These are phyloP conservation scores for Penstemon davidsonii DNA, from an alignment of 257 asterid genomes.

Conservation along the genomic window DNA sequence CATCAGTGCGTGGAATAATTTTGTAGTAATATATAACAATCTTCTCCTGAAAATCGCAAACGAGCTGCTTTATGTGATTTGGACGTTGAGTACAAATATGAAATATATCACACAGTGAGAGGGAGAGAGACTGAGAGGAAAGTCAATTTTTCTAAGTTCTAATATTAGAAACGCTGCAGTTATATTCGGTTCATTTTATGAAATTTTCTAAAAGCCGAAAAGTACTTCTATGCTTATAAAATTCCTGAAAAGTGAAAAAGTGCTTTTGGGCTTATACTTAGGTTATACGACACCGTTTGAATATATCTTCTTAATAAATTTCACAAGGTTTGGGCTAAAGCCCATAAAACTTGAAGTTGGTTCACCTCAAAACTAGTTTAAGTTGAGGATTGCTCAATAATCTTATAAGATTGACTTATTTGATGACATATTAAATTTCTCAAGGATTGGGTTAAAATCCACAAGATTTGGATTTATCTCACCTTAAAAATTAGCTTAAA, in stretches of 20 bases:
- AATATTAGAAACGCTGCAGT: neutral
- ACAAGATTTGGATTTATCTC: too few relatives aligned
- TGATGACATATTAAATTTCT: too few relatives aligned
- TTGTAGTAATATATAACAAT: neutral
- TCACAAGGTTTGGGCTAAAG: neutral
- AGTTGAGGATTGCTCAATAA: too few relatives aligned
- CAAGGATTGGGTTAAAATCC: too few relatives aligned
- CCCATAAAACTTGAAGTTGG: too few relatives aligned
- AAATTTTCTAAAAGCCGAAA: neutral
- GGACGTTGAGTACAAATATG: neutral
- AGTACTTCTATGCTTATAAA: conserved; percentile 21
- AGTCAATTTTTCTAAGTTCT: neutral
- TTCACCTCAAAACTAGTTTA: too few relatives aligned
- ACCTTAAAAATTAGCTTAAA: too few relatives aligned
- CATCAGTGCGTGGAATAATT: conserved; percentile 4
- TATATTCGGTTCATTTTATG: neutral
- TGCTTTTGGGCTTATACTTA: neutral
- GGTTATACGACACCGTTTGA: neutral
- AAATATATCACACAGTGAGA: too few relatives aligned
- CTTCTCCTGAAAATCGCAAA: neutral
- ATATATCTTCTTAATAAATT: neutral
- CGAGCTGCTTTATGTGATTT: conserved; percentile 7
- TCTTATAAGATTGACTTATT: too few relatives aligned
- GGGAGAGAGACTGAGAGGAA: neutral
- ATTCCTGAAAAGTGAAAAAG: conserved; percentile 10